phyloP scores from a whole-genome alignment of 169 alveolate species.

The Fabrea salina region DNA sequence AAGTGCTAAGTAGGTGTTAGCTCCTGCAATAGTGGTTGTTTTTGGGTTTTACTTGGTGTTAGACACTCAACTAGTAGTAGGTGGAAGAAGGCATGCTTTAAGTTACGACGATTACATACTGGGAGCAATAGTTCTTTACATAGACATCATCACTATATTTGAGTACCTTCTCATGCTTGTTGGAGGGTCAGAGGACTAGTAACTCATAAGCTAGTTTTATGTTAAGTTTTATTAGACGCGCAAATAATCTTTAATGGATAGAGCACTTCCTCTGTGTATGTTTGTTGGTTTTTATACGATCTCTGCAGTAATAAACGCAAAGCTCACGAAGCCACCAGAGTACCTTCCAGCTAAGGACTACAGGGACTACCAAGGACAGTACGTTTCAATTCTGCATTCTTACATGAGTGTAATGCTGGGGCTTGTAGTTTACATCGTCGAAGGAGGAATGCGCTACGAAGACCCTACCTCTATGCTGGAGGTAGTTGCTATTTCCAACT shows the following conservation, averaged over 20 bases:
- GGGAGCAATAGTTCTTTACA: constrained; percentile 80
- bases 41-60: constrained; percentile 68
- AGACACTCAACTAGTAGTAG: constrained; percentile 82
- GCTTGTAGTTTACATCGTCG: not conserved
- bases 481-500: not conserved
- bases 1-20: no score
- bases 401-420: not conserved
- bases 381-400: constrained; percentile 24
- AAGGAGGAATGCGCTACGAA: constrained; percentile 7
- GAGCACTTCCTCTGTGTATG: not conserved
- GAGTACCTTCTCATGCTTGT: constrained; percentile 49
- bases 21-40: no score
- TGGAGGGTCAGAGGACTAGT: not conserved
- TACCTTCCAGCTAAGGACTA: not conserved
- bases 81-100: constrained; percentile 66
- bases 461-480: constrained; percentile 9
- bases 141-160: constrained; percentile 76
- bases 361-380: constrained; percentile 19
- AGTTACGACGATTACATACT: constrained; percentile 78
- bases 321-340: not conserved
- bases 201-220: no score
- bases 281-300: not conserved
- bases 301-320: no score
- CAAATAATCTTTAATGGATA: constrained; percentile 15
- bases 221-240: not conserved